A percentile compares a stretch with the other conserved stretches of the same genome.
Conservation (phyloP, 164 flowering plant species). For the Sedum album region DNA sequence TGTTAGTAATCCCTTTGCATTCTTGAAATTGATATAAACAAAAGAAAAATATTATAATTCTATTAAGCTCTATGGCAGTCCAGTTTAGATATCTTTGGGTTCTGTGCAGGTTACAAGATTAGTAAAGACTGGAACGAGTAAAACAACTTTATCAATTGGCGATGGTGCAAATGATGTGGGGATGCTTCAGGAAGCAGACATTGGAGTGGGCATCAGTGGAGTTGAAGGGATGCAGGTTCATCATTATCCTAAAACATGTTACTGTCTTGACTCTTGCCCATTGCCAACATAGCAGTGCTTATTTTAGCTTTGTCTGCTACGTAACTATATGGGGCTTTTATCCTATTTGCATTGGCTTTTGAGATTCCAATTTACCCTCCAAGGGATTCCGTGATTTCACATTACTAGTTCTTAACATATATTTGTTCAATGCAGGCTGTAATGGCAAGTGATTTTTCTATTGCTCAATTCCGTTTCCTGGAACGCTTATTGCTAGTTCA, state of each 20-base stretch:
- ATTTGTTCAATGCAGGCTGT: conserved; percentile 3
- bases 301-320: too few species aligned
- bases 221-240: conserved; percentile 84
- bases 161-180: conserved; percentile 99
- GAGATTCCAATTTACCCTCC: too few species aligned
- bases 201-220: conserved; percentile 95
- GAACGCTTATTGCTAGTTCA: conserved; percentile 7
- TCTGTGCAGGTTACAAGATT: conserved; percentile 67
- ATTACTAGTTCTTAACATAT: background rate
- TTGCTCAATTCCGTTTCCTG: conserved; percentile 8
- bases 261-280: too few species aligned
- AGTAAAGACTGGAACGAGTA: conserved; percentile 77
- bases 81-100: too few species aligned
- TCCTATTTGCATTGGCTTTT: too few species aligned
- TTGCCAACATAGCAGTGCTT: too few species aligned
- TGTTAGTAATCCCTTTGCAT: conserved; percentile 21
- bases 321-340: too few species aligned
- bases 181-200: conserved; percentile 99
- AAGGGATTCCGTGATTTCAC: too few species aligned
- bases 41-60: background rate
- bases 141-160: conserved; percentile 84
- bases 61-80: background rate
- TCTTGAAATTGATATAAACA: background rate
- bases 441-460: conserved; percentile 9
- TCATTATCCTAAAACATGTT: too few species aligned